Percentiles rank a stretch among this genome's conserved stretches.
Evolutionary conservation across 345 rosid genomes (phyloP).

Genomic region (Cochlearia excelsa): DNA sequence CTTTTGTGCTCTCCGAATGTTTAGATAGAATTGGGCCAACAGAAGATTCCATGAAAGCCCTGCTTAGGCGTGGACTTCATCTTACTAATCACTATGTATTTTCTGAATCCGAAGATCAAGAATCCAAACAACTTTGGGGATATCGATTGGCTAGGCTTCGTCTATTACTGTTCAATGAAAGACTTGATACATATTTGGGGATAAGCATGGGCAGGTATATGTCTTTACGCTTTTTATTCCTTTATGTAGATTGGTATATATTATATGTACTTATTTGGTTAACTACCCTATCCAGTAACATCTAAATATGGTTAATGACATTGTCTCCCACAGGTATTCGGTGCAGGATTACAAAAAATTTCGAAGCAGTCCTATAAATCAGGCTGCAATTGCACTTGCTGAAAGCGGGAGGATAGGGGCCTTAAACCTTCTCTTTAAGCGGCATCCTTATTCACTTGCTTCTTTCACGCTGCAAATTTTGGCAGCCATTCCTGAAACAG

Average conservation of each 20-base stretch:
- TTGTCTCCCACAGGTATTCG: constrained; percentile 69
- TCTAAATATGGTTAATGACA: constrained; percentile 46
- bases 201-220: constrained; percentile 97
- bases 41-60: constrained; percentile 75
- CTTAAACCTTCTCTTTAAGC: constrained; percentile 83
- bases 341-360: constrained; percentile 82
- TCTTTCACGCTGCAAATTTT: constrained; percentile 61
- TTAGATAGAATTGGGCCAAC: constrained; percentile 68
- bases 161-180: constrained; percentile 73
- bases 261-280: background rate
- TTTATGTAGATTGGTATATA: background rate
- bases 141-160: constrained; percentile 76
- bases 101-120: constrained; percentile 51
- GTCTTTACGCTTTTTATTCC: constrained; percentile 3
- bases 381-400: constrained; percentile 73
- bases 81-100: constrained; percentile 54
- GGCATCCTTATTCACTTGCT: constrained; percentile 83
- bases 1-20: constrained; percentile 75
- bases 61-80: constrained; percentile 65
- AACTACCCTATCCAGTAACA: constrained; percentile 31
- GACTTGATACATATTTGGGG: constrained; percentile 89
- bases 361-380: constrained; percentile 59
- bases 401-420: constrained; percentile 97
- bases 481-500: constrained; percentile 87
- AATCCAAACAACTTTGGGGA: constrained; percentile 59